These are phyloP conservation scores for Neonectria ditissima DNA, from an alignment of 2,329 filamentous ascomycete genomes.

Conservation along the genomic window DNA sequence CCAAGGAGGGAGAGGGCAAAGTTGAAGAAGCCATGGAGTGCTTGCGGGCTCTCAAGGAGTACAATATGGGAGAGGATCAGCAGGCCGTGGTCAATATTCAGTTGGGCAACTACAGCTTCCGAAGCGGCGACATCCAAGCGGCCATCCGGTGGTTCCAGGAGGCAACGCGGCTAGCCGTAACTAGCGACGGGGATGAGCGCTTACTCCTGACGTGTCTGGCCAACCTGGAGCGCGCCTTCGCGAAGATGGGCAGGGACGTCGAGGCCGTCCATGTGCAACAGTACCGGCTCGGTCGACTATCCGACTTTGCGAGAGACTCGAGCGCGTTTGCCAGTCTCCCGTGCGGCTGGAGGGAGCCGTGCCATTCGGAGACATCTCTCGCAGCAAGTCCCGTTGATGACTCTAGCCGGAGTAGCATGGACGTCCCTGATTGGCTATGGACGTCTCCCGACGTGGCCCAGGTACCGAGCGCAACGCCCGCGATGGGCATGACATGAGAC, in stretches of 20 bases:
- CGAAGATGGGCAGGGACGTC: conserved; percentile 36
- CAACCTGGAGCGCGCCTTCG: conserved; percentile 48
- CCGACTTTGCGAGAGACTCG: conserved; percentile 47
- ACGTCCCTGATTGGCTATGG: conserved; percentile 41
- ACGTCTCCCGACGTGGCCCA: conserved; percentile 28
- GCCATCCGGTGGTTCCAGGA: conserved; percentile 48
- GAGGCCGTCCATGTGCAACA: conserved; percentile 45
- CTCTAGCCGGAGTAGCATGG: conserved; percentile 33
- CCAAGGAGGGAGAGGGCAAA: conserved; percentile 46
- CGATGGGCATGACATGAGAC: conserved; percentile 35
- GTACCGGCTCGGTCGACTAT: conserved; percentile 46
- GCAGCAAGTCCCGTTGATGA: conserved; percentile 30
- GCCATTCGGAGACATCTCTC: conserved; percentile 33
- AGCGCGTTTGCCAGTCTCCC: conserved; percentile 37
- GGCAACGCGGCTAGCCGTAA: conserved; percentile 45
- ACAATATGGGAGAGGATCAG: conserved; percentile 47
- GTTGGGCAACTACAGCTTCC: conserved; percentile 49
- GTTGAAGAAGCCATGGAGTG: conserved; percentile 47
- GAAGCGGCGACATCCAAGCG: conserved; percentile 42
- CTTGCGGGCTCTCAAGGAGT: conserved; percentile 45
- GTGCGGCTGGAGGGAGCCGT: conserved; percentile 14
- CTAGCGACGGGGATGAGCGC: conserved; percentile 47
- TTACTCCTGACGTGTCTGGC: conserved; percentile 49
- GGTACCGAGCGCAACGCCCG: conserved; percentile 21
- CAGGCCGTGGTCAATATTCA: conserved; percentile 48